phyloP scores from a whole-genome alignment of 805 yeast species.

The Saccharomycopsis olivae region DNA sequence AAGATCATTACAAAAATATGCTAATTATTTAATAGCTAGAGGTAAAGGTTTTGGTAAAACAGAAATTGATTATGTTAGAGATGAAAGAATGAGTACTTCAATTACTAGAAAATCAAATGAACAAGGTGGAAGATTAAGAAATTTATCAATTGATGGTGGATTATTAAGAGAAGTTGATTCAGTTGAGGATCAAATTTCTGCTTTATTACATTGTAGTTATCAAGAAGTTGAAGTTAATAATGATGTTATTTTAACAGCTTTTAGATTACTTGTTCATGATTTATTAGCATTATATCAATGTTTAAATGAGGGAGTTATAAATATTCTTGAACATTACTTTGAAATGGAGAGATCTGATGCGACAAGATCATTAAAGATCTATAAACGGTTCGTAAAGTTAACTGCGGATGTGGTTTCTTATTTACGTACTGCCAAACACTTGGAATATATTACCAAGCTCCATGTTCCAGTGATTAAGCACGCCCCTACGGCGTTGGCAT shows the following conservation, averaged over 20 bases:
- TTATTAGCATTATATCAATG: slow-evolving; percentile 78
- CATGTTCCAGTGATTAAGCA: slow-evolving; percentile 94
- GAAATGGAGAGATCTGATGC: slow-evolving; percentile 86
- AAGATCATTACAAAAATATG: slow-evolving; percentile 51
- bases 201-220: slow-evolving; percentile 63
- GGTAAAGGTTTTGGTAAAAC: slow-evolving; percentile 59
- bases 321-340: slow-evolving; percentile 85
- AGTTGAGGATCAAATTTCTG: slow-evolving; percentile 71
- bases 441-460: slow-evolving; percentile 76
- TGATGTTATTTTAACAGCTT: slow-evolving; percentile 75
- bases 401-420: slow-evolving; percentile 83
- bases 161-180: slow-evolving; percentile 76
- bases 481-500: slow-evolving; percentile 89
- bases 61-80: slow-evolving; percentile 69
- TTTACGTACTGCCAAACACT: slow-evolving; percentile 78
- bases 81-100: slow-evolving; percentile 38
- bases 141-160: slow-evolving; percentile 64
- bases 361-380: slow-evolving; percentile 72
- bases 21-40: slow-evolving; percentile 58
- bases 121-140: slow-evolving; percentile 51
- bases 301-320: slow-evolving; percentile 91
- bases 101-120: slow-evolving; percentile 23
- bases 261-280: slow-evolving; percentile 84
- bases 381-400: slow-evolving; percentile 74
- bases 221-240: slow-evolving; percentile 73